Evolutionary conservation across 441 rosid genomes (phyloP), one percentile per base, ranked within the genome.

Genomic region (Euphorbia neoarborescens): DNA sequence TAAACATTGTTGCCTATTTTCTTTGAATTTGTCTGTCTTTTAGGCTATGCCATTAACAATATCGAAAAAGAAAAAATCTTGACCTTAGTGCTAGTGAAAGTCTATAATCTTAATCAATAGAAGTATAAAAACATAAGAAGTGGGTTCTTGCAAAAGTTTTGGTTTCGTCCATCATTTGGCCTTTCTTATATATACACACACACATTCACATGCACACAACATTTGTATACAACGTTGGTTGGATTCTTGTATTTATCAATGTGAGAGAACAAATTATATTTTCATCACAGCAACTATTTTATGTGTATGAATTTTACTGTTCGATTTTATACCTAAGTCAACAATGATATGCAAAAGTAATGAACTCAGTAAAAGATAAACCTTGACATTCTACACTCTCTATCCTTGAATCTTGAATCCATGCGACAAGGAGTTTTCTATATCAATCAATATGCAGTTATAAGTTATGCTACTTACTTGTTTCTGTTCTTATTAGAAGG

Each of bases 401-500:
- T 15, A 13, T 38, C 34, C 53, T 42, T 24, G 17, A 60, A 15
- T 42, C 12, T 56, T 56, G 28, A n/a, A n/a, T 56, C 30, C 28
- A 42, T n/a, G n/a, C 35, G 48, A 48, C 9, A n/a, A n/a, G n/a
- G 7, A 19, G 44, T 42, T 61, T 25, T 44, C 17, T 34, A 38
- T 19, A 19, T 27, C 14, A 35, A 11, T 27, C 14, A 35, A 11
- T 32, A 22, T 12, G 46, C 32, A 34, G 65, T 13, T n/a, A 58
- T 40, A 20, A 75, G 30, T 34, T 37, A 22, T 5, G 66, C 27
- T 17, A 64, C n/a, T n/a, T 48, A 32, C 12, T 22, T 75, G n/a
- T 57, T 19, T 20, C 11, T 42, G 30, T 30, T 40, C 28, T 12
- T 56, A 34, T 78, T 80, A 82, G 68, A 86, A 74, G 57, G 93